These are phyloP conservation scores for Phaffomyces antillensis DNA, from an alignment of 805 yeast genomes.

Conservation along the genomic window DNA sequence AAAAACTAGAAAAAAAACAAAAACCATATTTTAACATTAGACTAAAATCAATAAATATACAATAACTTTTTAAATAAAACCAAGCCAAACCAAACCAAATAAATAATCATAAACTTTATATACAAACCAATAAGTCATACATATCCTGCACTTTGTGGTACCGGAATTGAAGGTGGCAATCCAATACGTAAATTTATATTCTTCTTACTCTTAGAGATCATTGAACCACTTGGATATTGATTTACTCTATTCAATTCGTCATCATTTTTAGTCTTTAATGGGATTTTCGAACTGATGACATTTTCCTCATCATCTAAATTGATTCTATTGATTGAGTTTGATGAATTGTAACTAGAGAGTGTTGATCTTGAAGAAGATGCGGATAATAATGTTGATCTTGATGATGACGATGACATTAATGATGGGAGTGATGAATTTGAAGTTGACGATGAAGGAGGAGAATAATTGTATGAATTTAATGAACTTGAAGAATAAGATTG, in stretches of 20 bases:
- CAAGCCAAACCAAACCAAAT: too few relatives aligned
- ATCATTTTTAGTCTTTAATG: conserved; percentile 18
- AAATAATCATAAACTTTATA: not conserved
- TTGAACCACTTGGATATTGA: not conserved
- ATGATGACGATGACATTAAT: conserved; percentile 25
- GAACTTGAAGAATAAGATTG: conserved; percentile 6
- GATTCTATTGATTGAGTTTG: conserved; percentile 7
- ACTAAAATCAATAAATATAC: not conserved
- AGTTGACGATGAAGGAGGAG: conserved; percentile 20
- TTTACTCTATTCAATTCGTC: conserved; percentile 12
- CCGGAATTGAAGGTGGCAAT: not conserved
- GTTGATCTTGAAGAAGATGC: conserved; percentile 35
- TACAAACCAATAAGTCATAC: not conserved
- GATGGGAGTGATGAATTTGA: conserved; percentile 30
- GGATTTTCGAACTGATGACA: conserved; percentile 9
- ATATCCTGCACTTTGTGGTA: not conserved
- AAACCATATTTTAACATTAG: not conserved
- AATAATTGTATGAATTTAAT: conserved; percentile 11
- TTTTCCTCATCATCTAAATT: not conserved
- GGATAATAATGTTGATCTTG: conserved; percentile 36
- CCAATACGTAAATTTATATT: conserved; percentile 4
- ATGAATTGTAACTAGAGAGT: conserved; percentile 20
- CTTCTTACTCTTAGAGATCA: conserved; percentile 5
- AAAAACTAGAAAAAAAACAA: too few relatives aligned
- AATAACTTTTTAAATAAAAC: too few relatives aligned